A percentile compares a stretch with the other conserved stretches of the same genome.
Evolutionary conservation across 371 early-diverging fungal species (phyloP).

Genomic region (Mucor saturninus): DNA sequence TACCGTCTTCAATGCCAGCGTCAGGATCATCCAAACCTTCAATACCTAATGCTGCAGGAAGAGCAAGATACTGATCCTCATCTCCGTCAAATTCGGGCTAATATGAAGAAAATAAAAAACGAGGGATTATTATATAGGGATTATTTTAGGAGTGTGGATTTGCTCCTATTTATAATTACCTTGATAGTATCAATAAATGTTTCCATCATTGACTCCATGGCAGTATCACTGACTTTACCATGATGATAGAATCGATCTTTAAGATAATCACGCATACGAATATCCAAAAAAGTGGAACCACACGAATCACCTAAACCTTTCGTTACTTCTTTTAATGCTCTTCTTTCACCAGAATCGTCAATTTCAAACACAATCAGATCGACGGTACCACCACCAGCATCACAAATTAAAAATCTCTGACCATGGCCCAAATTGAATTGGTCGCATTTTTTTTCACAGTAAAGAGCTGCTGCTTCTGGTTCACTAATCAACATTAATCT

Average conservation of each 20-base stretch:
- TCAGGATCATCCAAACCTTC: constrained; percentile 59
- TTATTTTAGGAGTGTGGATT: constrained; percentile 9
- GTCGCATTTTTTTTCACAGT: constrained; percentile 55
- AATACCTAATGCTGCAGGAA: constrained; percentile 59
- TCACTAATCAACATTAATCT: constrained; percentile 61
- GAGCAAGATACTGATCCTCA: constrained; percentile 60
- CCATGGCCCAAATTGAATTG: constrained; percentile 53
- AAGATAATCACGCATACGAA: constrained; percentile 55
- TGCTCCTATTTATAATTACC: constrained; percentile 31
- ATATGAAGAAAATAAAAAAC: constrained; percentile 2
- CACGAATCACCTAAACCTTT: constrained; percentile 61
- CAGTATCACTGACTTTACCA: constrained; percentile 49
- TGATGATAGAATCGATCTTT: constrained; percentile 47
- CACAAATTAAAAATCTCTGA: constrained; percentile 66
- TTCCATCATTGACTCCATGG: constrained; percentile 56
- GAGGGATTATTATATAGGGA: constrained; percentile 9
- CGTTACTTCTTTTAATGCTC: constrained; percentile 57
- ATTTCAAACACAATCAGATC: constrained; percentile 61
- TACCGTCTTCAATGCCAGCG: constrained; percentile 63
- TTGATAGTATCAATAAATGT: constrained; percentile 51
- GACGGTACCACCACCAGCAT: constrained; percentile 71
- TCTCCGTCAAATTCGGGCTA: constrained; percentile 67
- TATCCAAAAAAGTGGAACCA: constrained; percentile 62
- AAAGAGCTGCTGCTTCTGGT: constrained; percentile 54
- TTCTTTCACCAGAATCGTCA: constrained; percentile 46